Evolutionary conservation across 2,329 filamentous ascomycete species (phyloP), one percentile per base, ranked within the genome.

Genomic region (Fusarium cyanostomum): DNA sequence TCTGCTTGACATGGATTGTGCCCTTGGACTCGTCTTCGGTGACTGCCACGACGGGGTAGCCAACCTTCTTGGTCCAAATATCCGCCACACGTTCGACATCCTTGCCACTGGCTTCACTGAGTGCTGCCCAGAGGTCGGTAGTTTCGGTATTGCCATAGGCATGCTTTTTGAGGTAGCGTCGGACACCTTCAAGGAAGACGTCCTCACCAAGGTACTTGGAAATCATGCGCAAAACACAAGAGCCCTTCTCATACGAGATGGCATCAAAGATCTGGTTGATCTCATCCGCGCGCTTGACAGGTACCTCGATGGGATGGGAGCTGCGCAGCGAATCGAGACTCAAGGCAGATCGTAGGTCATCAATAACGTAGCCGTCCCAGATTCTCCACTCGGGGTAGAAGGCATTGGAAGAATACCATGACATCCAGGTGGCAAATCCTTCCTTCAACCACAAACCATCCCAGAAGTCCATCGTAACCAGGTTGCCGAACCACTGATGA

Each of bases 371-470:
- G 26, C 89, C 90, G 78, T 98, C 88, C 94, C 94, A 98, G 12
- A 98, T 92, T 79, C 96, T 96, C 94, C 94, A 98, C 77, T 98
- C 94, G 8, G 94, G 94, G 79, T 94, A 98, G 82, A 98, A 97
- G 56, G 86, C 86, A 76, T 98, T 94, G 84, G 92, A 96, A 38
- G 92, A 93, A 79, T 95, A 95, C 75, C 75, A 77, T 5, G 76
- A 77, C 52, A 76, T 75, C 78, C 77, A 78, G 8, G 75, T 78
- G 28, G 92, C 92, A 71, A 96, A 96, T 34, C 92, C 92, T 76
- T 96, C 92, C 76, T 98, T 98, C 51, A 98, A 86, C 94, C 94
- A 98, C 8, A 98, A 81, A 52, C 94, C 94, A 77, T 97, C 93
- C 94, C 94, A 98, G 84, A 96, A 97, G 77, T 97, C 93, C 93